Percentiles rank a stretch among this genome's conserved stretches.
These are phyloP conservation scores for Wallacemonas rigidus DNA, from an alignment of 208 protist species.

Conservation along the genomic window DNA sequence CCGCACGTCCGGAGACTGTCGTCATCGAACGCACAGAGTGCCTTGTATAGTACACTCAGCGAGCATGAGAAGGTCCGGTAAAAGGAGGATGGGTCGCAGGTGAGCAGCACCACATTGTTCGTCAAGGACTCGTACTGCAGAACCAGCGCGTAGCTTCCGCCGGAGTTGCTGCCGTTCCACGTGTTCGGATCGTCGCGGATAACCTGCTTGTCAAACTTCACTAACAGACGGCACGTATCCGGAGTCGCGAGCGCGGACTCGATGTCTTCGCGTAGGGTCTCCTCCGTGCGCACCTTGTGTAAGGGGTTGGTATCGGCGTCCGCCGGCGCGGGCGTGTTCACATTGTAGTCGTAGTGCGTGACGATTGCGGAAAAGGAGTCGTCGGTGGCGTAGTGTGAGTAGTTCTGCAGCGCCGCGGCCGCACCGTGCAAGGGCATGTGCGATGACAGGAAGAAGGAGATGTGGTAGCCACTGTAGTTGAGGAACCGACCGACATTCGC, in stretches of 20 bases:
- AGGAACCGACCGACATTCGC: constrained; percentile 80
- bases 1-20: constrained; percentile 65
- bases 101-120: constrained; percentile 66
- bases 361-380: constrained; percentile 58
- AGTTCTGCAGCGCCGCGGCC: constrained; percentile 72
- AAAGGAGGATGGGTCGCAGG: constrained; percentile 68
- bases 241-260: constrained; percentile 41
- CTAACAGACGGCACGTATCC: constrained; percentile 58
- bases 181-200: constrained; percentile 49
- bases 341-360: constrained; percentile 71
- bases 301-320: constrained; percentile 27
- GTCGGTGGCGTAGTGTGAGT: constrained; percentile 74
- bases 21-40: constrained; percentile 57
- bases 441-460: constrained; percentile 84
- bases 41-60: constrained; percentile 58
- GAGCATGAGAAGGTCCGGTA: constrained; percentile 76
- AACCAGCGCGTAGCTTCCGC: constrained; percentile 81
- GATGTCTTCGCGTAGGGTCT: constrained; percentile 58
- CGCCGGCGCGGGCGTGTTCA: constrained; percentile 31
- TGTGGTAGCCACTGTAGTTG: constrained; percentile 87
- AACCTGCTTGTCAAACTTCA: constrained; percentile 72
- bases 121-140: constrained; percentile 64
- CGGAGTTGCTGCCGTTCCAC: constrained; percentile 79
- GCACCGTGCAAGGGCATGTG: constrained; percentile 79
- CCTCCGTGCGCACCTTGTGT: constrained; percentile 45